Percentiles rank a stretch among this genome's conserved stretches.
These are phyloP conservation scores for Aspergillus sp. DNA, from an alignment of 2,329 filamentous ascomycete genomes.

Conservation along the genomic window DNA sequence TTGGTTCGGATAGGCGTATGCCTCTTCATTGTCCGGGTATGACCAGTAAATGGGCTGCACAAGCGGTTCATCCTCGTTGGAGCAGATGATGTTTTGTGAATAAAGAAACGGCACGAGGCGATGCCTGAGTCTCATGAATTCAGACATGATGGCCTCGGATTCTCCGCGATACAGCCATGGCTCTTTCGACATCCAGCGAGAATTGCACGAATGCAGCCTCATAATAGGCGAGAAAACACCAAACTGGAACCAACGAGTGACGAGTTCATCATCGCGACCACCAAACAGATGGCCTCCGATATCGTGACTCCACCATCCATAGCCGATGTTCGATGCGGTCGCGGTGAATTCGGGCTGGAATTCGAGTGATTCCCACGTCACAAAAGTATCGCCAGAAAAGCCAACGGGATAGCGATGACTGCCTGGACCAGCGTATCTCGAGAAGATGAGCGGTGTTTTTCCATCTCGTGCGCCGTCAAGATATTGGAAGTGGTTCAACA, in stretches of 20 bases:
- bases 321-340: constrained; percentile 62
- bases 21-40: constrained; percentile 47
- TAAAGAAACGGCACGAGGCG: constrained; percentile 58
- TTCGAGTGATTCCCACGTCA: constrained; percentile 55
- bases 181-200: constrained; percentile 56
- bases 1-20: constrained; percentile 55
- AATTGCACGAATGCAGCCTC: constrained; percentile 57
- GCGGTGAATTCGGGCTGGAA: constrained; percentile 66
- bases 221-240: constrained; percentile 59
- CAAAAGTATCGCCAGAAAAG: constrained; percentile 59
- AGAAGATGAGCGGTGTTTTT: constrained; percentile 50
- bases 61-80: constrained; percentile 46
- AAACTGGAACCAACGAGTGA: constrained; percentile 58
- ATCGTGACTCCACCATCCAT: constrained; percentile 66
- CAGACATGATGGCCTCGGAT: constrained; percentile 42
- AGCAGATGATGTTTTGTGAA: constrained; percentile 50
- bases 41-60: constrained; percentile 62
- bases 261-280: constrained; percentile 53
- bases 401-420: constrained; percentile 62
- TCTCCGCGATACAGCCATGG: constrained; percentile 55
- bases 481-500: constrained; percentile 62
- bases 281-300: constrained; percentile 61
- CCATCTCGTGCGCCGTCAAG: constrained; percentile 46
- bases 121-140: constrained; percentile 53
- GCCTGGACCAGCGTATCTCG: constrained; percentile 58